These are phyloP conservation scores for Furcasterigmium furcatum DNA, from an alignment of 2,329 filamentous ascomycete genomes.

Conservation along the genomic window DNA sequence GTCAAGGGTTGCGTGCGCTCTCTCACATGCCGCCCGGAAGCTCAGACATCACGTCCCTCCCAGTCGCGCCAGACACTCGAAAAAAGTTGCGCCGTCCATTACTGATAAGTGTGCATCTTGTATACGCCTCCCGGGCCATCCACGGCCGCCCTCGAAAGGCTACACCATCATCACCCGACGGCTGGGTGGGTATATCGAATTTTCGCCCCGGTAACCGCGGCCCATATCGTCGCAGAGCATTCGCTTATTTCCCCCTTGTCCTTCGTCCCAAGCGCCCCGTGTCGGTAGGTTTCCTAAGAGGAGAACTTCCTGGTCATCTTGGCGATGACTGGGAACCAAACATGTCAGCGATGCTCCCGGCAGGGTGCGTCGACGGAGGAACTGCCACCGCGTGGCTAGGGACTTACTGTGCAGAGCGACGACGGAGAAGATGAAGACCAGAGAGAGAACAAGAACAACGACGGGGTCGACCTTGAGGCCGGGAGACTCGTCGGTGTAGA, in stretches of 20 bases:
- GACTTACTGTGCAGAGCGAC: conserved; percentile 92
- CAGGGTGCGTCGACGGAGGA: neutral
- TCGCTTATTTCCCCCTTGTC: neutral
- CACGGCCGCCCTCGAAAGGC: neutral
- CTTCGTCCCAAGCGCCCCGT: neutral
- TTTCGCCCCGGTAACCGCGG: neutral
- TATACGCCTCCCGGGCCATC: neutral
- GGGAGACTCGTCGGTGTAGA: conserved; percentile 98
- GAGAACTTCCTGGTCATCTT: conserved; percentile 91
- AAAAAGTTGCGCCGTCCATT: conserved; percentile 9
- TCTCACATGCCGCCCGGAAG: too few relatives aligned
- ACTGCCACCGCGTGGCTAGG: neutral
- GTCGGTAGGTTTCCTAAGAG: neutral
- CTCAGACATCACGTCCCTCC: too few relatives aligned
- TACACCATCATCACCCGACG: neutral
- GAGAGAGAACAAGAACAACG: conserved; percentile 90
- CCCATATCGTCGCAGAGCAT: neutral
- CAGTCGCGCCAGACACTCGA: conserved; percentile 4
- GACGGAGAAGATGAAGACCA: conserved; percentile 98
- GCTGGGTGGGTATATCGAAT: neutral
- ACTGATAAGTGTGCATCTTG: conserved; percentile 8
- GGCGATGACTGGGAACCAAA: conserved; percentile 70
- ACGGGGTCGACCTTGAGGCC: conserved; percentile 97
- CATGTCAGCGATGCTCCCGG: conserved; percentile 10
- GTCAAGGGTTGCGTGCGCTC: too few relatives aligned